These are phyloP conservation scores for Guadua angustifolia DNA, from an alignment of 176 grass and related monocot genomes.

Conservation along the genomic window DNA sequence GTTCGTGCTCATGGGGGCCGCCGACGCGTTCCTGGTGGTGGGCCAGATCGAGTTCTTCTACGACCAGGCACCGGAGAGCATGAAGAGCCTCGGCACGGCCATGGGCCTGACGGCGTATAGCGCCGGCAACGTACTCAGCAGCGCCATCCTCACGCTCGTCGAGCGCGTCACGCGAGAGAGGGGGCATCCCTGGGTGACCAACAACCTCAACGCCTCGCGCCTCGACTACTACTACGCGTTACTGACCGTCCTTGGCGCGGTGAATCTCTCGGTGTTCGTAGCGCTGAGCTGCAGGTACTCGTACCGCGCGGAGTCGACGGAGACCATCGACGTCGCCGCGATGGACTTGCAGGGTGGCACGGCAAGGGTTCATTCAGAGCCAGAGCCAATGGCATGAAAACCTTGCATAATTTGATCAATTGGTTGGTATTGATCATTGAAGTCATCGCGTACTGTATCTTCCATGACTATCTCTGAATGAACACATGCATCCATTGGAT, in stretches of 20 bases:
- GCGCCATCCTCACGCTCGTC: constrained; percentile 58
- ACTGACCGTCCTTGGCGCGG: constrained; percentile 48
- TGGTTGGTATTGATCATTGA: neutral
- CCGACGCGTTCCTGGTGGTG: constrained; percentile 67
- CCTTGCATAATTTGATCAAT: neutral
- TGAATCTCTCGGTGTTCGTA: constrained; percentile 61
- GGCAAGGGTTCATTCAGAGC: neutral
- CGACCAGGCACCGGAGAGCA: constrained; percentile 82
- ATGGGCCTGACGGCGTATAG: constrained; percentile 64
- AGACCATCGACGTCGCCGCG: constrained; percentile 26
- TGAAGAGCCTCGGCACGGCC: constrained; percentile 87
- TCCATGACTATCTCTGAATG: neutral
- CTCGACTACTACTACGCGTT: constrained; percentile 82
- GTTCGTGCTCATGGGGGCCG: constrained; percentile 77
- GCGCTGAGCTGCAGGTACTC: constrained; percentile 48
- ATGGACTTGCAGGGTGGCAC: neutral
- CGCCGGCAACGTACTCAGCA: constrained; percentile 74
- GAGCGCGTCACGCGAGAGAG: constrained; percentile 39
- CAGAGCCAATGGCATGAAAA: constrained; percentile 12
- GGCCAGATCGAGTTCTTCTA: constrained; percentile 92
- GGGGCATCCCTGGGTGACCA: constrained; percentile 61
- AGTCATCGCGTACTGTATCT: neutral
- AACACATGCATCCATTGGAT: neutral
- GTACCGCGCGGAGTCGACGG: constrained; percentile 48
- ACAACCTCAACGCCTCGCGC: constrained; percentile 74